Evolutionary conservation across 2,329 filamentous ascomycete genomes (phyloP), one percentile per base, ranked within the genome.

Genomic region (Fusarium decemcellulare): DNA sequence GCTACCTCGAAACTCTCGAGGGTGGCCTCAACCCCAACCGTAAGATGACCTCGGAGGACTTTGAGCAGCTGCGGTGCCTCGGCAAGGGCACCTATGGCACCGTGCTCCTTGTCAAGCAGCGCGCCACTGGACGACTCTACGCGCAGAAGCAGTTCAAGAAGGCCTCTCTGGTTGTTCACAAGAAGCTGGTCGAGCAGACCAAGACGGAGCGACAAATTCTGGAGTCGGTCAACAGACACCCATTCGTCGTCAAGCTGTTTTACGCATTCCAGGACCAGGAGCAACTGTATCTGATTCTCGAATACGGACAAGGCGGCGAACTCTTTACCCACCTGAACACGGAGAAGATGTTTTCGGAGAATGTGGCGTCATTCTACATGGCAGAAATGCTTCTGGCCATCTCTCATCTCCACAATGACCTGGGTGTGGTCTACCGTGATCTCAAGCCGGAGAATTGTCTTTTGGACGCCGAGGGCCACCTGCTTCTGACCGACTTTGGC

Each of bases 111-210:
- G 97, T 99, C 65, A 96, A 95, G 82, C 95, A 99, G 82, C 90
- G 90, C 53, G 84, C 89, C 32, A 98, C 95, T 2, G 96, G 96
- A 43, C 91, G 93, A 44, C 88, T 99, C 6, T 99, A 95, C 76
- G 97, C 96, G 1, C 97, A 99, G 83, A 99, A 99, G 84, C 95
- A 98, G 81, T 96, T 99, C 82, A 96, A 95, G 80, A 99, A 99
- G 82, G 96, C 97, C 1, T 97, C 94, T 9, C 85, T 99, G 55
- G 94, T 95, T 1, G 93, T 99, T 40, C 95, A 98, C 82, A 98
- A 97, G 86, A 94, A 95, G 79, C 88, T 98, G 34, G 90, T 99
- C 53, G 95, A 98, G 82, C 96, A 98, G 83, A 98, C 96, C 61
- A 97, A 97, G 86, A 98, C 95, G 3, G 96, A 99, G 83, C 92